Evolutionary conservation across 2,329 filamentous ascomycete genomes (phyloP), one percentile per base, ranked within the genome.

Genomic region (Eutypa lata): DNA sequence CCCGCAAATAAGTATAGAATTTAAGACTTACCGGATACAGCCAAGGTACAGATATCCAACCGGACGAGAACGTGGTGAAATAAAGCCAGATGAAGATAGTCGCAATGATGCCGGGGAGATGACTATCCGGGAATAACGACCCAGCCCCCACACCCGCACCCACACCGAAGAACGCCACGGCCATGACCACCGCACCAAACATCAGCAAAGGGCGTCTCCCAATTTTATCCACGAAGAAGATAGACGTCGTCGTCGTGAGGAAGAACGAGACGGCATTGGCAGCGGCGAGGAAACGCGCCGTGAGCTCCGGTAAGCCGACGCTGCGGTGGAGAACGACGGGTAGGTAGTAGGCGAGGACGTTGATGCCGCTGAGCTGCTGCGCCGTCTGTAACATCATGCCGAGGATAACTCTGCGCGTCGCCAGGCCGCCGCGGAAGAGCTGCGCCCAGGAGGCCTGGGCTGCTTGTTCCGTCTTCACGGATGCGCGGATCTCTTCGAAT

Each of bases 21-120:
- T 22, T 6, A 13, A 11, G 21, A 26, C 42, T 45, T n/a, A 45
- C 42, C 5, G 61, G 61, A 38, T 63, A 65, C 35, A 66, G 53
- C 54, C 56, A 65, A 2, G 62, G 60, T 4, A 65, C 55, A 5
- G 54, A 44, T 33, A 47, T 35, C 42, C 42, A 47, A 43, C 52
- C 52, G 42, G 37, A 40, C 28, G 40, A 44, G 19, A 53, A 53
- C 6, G 37, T 28, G 21, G 45, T 44, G 19, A 50, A 51, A 21
- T 51, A 53, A 2, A 53, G 42, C 42, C 48, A 53, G 48, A 53
- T 47, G 37, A 53, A 50, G 1, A 46, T 40, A 14, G 47, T 49
- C 28, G 48, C 42, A 31, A 47, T 40, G 8, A 49, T 42, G 18
- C 37, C 51, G 7, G 38, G 37, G 31, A 38, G 7, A 21, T 46